These are phyloP conservation scores for Arctium minus DNA, from an alignment of 129 eudicot genomes.

Conservation along the genomic window DNA sequence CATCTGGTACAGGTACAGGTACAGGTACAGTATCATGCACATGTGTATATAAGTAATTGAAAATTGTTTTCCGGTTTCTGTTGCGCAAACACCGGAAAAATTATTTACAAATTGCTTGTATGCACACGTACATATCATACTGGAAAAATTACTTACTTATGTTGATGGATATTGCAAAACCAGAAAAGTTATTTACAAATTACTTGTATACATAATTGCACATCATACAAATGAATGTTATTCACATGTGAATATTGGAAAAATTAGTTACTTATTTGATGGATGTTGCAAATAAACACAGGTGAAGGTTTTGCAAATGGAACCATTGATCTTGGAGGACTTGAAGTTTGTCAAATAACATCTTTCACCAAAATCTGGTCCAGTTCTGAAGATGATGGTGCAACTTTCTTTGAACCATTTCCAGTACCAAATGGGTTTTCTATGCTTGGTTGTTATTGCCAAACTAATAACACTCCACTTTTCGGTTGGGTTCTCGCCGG, in stretches of 20 bases:
- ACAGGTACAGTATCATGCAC: too few relatives aligned
- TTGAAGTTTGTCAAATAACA: slow-evolving; percentile 33
- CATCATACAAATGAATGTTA: too few relatives aligned
- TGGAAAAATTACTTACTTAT: too few relatives aligned
- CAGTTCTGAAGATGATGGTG: slow-evolving; percentile 31
- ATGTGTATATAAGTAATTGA: too few relatives aligned
- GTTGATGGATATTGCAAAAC: too few relatives aligned
- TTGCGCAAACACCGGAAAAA: too few relatives aligned
- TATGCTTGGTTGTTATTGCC: slow-evolving; percentile 62
- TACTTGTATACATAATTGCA: too few relatives aligned
- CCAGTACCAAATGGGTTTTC: slow-evolving; percentile 56
- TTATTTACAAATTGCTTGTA: too few relatives aligned
- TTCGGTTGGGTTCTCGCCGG: slow-evolving; percentile 56
- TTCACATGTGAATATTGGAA: too few relatives aligned
- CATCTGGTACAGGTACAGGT: too few relatives aligned
- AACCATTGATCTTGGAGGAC: slow-evolving; percentile 47
- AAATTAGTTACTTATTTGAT: not conserved
- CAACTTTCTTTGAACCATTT: slow-evolving; percentile 54
- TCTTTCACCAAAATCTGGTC: slow-evolving; percentile 37
- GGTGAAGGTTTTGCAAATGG: slow-evolving; percentile 49
- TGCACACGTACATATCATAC: too few relatives aligned
- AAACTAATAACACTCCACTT: slow-evolving; percentile 52
- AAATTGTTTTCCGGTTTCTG: not conserved
- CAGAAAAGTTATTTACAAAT: too few relatives aligned
- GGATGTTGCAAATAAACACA: not conserved